Base-by-base conservation (phyloP, 108 stramenopile genomes). In the Cyclotella choctawhatcheeana region DNA sequence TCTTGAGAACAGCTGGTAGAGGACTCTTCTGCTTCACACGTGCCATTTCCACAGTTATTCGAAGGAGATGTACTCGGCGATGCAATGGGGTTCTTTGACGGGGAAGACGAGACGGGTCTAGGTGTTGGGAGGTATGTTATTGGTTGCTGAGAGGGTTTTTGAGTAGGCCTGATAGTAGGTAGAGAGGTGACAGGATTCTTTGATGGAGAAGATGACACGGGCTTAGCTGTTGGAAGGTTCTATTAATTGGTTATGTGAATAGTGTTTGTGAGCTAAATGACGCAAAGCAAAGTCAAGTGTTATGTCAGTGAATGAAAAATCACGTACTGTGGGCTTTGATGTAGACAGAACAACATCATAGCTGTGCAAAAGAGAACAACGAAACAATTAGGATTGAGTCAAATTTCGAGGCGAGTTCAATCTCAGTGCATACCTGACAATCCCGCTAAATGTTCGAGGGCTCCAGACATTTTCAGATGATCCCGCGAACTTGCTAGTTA, bases 21-120 rank as follows among this genome's bases (percentile, higher is more conserved):
- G 25, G 66, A 48, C 21, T 67, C 66, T 14, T 37, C 22, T 1
- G 10, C 2, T 52, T 67, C 51, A 25, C 66, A 67, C 34, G 14
- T 22, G 16, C 52, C 51, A 67, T 67, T 67, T 33, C 51, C 66
- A 21, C 66, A 67, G 40, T 24, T 64, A 27, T 30, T 21, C 0
- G 44, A 48, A 48, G 63, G 44, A 1, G 27, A 16, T 29, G 44
- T 29, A 17, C 27, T 43, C 10, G 59, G 37, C 0, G 10, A 16
- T 40, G 35, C 29, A 13, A 44, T 34, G 16, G 63, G 63, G 31
- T 29, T 14, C 6, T 26, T 31, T 22, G 63, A 34, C 17, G 44
- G 44, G 37, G 45, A 16, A 16, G 21, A 0, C 12, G 24, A 40
- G 17, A 0, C 44, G 4, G 63, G 63, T 16, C 27, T 55, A 2